phyloP scores from a whole-genome alignment of 345 rosid species.

The Angophora floribunda region DNA sequence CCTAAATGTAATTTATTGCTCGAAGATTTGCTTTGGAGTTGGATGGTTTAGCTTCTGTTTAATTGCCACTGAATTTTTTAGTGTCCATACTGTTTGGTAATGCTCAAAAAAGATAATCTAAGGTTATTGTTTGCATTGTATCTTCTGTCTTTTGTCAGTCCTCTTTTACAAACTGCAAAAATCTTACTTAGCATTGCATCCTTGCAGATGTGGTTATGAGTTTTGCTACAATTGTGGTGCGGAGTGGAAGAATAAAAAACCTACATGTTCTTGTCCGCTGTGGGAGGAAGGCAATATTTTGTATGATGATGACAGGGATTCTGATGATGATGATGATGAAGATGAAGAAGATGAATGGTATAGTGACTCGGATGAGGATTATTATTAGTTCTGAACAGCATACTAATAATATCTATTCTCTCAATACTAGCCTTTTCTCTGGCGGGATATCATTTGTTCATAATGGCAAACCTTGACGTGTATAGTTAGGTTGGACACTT shows the following conservation, averaged over 20 bases:
- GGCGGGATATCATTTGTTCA: background rate
- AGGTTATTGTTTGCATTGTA: background rate
- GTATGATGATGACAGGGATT: constrained; percentile 1
- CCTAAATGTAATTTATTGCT: background rate
- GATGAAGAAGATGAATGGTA: background rate
- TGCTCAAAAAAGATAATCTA: background rate
- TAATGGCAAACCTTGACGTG: background rate
- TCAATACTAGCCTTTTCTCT: background rate
- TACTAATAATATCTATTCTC: background rate
- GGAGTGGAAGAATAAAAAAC: constrained; percentile 38
- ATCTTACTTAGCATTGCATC: background rate
- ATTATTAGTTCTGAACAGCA: background rate
- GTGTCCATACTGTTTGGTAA: background rate
- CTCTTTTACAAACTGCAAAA: background rate
- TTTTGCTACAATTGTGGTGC: constrained; percentile 72
- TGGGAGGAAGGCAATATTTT: constrained; percentile 40
- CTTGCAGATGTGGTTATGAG: constrained; percentile 42
- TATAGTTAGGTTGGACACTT: background rate
- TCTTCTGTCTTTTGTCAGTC: background rate
- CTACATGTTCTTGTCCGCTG: constrained; percentile 51
- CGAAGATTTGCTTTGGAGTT: background rate
- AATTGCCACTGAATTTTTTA: background rate
- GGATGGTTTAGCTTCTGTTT: background rate
- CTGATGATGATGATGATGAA: background rate
- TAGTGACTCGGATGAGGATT: background rate